A percentile compares a stretch with the other conserved stretches of the same genome.
phyloP scores from a whole-genome alignment of 768 basidiomycete genomes.

The Kwoniella sp. region DNA sequence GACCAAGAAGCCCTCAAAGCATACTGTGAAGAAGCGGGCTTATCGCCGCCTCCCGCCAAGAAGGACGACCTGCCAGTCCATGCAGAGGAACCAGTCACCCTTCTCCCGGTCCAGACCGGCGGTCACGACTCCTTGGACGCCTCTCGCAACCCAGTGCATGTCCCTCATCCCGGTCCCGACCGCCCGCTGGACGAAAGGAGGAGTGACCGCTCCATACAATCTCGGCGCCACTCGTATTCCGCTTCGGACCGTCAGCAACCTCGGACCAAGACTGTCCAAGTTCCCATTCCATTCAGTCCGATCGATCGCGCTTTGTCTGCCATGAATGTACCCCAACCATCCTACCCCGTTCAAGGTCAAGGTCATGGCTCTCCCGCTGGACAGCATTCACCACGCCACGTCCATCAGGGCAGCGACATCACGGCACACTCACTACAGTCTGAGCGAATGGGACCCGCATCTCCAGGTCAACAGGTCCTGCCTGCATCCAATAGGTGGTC shows the following conservation, averaged over 20 bases:
- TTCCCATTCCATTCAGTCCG: conserved; percentile 28
- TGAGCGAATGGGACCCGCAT: background rate
- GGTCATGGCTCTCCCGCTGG: too few species aligned
- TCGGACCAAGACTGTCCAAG: conserved; percentile 7
- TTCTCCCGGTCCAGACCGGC: conserved; percentile 23
- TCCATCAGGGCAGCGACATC: background rate
- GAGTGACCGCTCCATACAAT: too few species aligned
- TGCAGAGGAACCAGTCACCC: conserved; percentile 1
- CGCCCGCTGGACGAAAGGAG: too few species aligned
- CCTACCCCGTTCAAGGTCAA: too few species aligned
- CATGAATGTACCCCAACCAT: too few species aligned
- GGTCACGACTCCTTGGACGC: conserved; percentile 26
- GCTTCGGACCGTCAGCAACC: background rate
- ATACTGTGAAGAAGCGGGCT: conserved; percentile 23
- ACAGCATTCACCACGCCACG: too few species aligned
- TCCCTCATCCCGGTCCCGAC: background rate
- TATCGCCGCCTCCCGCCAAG: background rate
- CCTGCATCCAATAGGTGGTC: background rate
- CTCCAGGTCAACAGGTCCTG: background rate
- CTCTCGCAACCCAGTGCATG: too few species aligned
- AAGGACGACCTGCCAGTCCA: background rate
- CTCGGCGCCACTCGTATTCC: background rate
- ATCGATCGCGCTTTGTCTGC: too few species aligned
- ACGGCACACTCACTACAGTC: background rate
- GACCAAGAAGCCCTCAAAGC: conserved; percentile 24